Evolutionary conservation across 2,329 filamentous ascomycete species (phyloP).

Genomic region (Trematosphaeria pertusa): DNA sequence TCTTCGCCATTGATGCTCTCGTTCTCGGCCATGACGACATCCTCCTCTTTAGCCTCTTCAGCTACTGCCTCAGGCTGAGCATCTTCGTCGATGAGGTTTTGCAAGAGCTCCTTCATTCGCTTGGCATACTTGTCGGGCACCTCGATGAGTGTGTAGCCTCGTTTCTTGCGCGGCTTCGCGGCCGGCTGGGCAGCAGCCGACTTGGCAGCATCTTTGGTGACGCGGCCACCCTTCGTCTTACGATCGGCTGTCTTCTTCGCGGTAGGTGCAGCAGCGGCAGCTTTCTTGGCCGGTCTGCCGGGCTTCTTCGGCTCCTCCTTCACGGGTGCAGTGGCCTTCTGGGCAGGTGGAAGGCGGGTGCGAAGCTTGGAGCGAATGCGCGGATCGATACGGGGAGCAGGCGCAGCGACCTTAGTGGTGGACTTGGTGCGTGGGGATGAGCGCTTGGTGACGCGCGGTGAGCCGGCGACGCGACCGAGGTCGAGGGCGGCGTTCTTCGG

Average conservation of each 20-base stretch:
- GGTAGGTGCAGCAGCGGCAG: conserved; percentile 5
- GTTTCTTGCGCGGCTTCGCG: conserved; percentile 30
- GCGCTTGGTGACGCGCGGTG: conserved; percentile 32
- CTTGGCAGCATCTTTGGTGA: conserved; percentile 13
- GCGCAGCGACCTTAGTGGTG: conserved; percentile 11
- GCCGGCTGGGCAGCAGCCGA: conserved; percentile 5
- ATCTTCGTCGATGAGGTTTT: conserved; percentile 14
- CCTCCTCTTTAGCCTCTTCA: conserved; percentile 6
- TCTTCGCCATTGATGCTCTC: conserved; percentile 9
- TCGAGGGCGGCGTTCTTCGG: conserved; percentile 11
- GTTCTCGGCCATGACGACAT: conserved; percentile 2
- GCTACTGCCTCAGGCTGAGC: conserved; percentile 11
- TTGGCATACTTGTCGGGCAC: conserved; percentile 32
- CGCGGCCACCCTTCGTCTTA: conserved; percentile 18
- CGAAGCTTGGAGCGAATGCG: conserved; percentile 29
- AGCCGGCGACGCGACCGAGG: conserved; percentile 24
- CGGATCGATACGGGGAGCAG: conserved; percentile 23
- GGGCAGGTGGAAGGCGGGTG: conserved; percentile 22
- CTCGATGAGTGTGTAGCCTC: conserved; percentile 34
- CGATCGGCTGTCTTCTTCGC: conserved; percentile 20
- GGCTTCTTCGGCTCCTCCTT: conserved; percentile 11
- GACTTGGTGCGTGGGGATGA: conserved; percentile 14
- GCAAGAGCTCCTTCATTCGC: conserved; percentile 22
- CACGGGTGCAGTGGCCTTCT: conserved; percentile 15
- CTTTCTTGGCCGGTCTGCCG: conserved; percentile 25